Conservation (phyloP, 768 basidiomycete genomes). For the Macrolepiota dolichaula region DNA sequence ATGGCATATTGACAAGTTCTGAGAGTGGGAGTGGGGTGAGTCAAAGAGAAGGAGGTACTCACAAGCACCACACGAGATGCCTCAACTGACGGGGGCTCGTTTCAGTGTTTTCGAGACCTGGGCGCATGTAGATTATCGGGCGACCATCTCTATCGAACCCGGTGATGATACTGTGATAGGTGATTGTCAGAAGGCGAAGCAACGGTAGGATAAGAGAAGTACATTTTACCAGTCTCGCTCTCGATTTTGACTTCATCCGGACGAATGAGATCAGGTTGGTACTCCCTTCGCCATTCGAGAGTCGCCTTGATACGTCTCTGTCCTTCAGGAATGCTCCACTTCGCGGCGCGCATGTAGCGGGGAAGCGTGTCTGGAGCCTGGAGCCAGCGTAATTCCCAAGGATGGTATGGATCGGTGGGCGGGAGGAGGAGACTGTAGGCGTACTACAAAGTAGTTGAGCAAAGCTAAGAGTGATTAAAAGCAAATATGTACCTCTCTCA, state of each 20-base stretch:
- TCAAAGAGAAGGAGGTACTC: slow-evolving; percentile 27
- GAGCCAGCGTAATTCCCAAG: slow-evolving; percentile 81
- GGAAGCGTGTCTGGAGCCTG: slow-evolving; percentile 60
- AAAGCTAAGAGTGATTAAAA: slow-evolving; percentile 1
- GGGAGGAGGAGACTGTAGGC: slow-evolving; percentile 63
- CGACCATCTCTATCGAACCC: slow-evolving; percentile 86
- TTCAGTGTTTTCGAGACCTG: slow-evolving; percentile 83
- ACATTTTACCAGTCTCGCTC: slow-evolving; percentile 89
- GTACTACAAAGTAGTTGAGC: slow-evolving; percentile 43
- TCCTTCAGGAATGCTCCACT: slow-evolving; percentile 77
- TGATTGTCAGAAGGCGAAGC: neutral
- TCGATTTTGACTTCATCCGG: slow-evolving; percentile 81
- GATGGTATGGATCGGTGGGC: slow-evolving; percentile 62
- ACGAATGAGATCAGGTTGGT: slow-evolving; percentile 77
- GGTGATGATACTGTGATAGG: slow-evolving; percentile 57
- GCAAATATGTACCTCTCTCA: slow-evolving; percentile 52
- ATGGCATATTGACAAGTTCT: neutral
- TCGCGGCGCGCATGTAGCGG: slow-evolving; percentile 83
- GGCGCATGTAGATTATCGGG: slow-evolving; percentile 88
- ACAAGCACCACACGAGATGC: slow-evolving; percentile 87
- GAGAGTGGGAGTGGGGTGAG: neutral
- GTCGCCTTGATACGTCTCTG: slow-evolving; percentile 77
- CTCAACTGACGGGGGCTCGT: slow-evolving; percentile 73
- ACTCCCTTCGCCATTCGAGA: slow-evolving; percentile 83
- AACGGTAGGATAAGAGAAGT: slow-evolving; percentile 18